Evolutionary conservation across 2,329 filamentous ascomycete genomes (phyloP), one percentile per base, ranked within the genome.

Genomic region (Phaeosphaeriaceae sp.): DNA sequence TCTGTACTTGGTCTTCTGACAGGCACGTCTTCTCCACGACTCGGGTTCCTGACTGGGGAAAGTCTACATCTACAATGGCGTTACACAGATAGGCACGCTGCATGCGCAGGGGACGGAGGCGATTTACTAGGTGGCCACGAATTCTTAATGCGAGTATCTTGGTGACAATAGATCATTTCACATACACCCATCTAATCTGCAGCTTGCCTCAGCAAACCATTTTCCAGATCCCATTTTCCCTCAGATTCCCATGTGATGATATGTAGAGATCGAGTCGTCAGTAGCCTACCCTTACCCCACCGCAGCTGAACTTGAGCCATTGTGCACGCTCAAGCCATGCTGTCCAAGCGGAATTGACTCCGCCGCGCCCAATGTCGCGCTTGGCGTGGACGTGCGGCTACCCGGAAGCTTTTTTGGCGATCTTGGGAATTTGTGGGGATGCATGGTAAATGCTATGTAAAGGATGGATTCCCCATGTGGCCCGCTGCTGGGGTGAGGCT

Each of bases 311-410:
- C 43, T 21, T n/a, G n/a, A n/a, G 3, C 10, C 42, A 44, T 9
- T 21, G n/a, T n/a, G n/a, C n/a, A n/a, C 21, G 13, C n/a, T 21
- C 43, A n/a, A 11, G 43, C 21, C 43, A 46, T 23, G 8, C 21
- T 23, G 30, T 26, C 48, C 28, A 50, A 50, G 48, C 48, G 48
- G 26, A 22, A n/a, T 35, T 32, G 26, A 32, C 24, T 46, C 43
- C 48, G 48, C 48, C 26, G 28, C 48, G 48, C 24, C 24, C 3
- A 26, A 17, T 10, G 32, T 7, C 17, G 24, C 48, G 24, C 48
- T 50, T 50, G 48, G 48, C 48, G 26, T 30, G 19, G 48, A 26
- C 17, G 17, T 22, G 48, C 26, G 21, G 35, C 35, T 13, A 17
- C 5, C 6, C 35, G 35, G 35, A 40, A 40, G 35, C 35, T 40